These are phyloP conservation scores for Annulohypoxylon moriforme DNA, from an alignment of 495 filamentous ascomycete species.

Conservation along the genomic window DNA sequence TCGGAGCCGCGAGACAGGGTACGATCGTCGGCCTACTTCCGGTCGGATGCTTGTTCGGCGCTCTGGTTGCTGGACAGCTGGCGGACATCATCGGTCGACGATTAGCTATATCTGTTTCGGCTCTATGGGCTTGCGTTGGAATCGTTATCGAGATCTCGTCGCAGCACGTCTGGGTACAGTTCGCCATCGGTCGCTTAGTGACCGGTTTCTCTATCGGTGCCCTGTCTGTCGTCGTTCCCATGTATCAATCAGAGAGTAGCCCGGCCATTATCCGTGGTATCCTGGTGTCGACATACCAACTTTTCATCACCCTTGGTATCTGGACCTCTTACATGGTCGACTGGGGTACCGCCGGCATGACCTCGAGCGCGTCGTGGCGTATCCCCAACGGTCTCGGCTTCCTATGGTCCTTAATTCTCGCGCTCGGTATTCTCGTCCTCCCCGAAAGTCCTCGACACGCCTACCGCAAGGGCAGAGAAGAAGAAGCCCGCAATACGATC, in stretches of 20 bases:
- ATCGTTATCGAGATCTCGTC: constrained; percentile 75
- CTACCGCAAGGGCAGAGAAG: constrained; percentile 71
- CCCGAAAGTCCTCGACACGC: constrained; percentile 79
- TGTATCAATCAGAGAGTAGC: constrained; percentile 78
- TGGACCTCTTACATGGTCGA: constrained; percentile 86
- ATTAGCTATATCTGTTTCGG: constrained; percentile 65
- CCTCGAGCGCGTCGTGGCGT: constrained; percentile 73
- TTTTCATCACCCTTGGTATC: constrained; percentile 89
- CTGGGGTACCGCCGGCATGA: constrained; percentile 71
- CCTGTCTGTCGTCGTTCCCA: constrained; percentile 75
- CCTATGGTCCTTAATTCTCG: constrained; percentile 79
- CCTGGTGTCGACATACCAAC: constrained; percentile 79
- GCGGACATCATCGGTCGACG: constrained; percentile 60
- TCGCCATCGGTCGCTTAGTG: constrained; percentile 66
- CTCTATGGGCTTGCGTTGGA: constrained; percentile 73
- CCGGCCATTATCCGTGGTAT: constrained; percentile 74
- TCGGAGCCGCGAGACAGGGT: constrained; percentile 63
- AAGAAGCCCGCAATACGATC: constrained; percentile 76
- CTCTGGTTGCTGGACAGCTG: constrained; percentile 70
- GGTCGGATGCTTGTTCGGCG: constrained; percentile 76
- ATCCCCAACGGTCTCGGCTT: constrained; percentile 85
- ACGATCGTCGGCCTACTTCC: constrained; percentile 68
- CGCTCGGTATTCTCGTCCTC: constrained; percentile 73
- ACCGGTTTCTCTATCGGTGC: constrained; percentile 77
- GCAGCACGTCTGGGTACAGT: constrained; percentile 60